Percentiles rank a stretch among this genome's conserved stretches.
Conservation (phyloP, 106 monocot genomes). For the Acorus gramineus region DNA sequence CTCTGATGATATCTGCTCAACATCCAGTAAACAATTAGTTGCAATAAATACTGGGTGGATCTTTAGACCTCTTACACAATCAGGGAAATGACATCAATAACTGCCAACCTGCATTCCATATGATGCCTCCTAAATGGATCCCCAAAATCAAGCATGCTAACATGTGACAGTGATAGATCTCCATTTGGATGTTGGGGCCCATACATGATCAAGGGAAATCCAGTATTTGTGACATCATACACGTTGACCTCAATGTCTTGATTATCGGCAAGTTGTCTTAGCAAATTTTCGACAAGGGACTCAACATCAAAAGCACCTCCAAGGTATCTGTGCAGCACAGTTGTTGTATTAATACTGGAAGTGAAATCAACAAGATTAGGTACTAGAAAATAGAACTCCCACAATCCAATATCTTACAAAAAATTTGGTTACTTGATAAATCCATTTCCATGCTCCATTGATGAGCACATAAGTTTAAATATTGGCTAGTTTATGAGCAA, state of each 20-base stretch:
- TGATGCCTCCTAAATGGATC: slow-evolving; percentile 92
- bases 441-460: no score
- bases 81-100: not conserved
- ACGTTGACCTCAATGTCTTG: slow-evolving; percentile 91
- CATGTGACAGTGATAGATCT: slow-evolving; percentile 41
- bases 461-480: no score
- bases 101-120: slow-evolving; percentile 72
- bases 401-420: no score
- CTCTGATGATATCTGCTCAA: slow-evolving; percentile 64
- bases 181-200: slow-evolving; percentile 55
- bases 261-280: slow-evolving; percentile 87
- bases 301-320: slow-evolving; percentile 99
- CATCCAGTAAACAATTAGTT: not conserved
- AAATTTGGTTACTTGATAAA: no score
- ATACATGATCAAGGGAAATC: slow-evolving; percentile 88
- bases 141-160: slow-evolving; percentile 84
- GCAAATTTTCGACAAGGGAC: slow-evolving; percentile 85
- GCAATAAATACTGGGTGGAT: no score
- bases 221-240: slow-evolving; percentile 82
- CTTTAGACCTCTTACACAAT: no score
- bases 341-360: no score
- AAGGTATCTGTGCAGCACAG: slow-evolving; percentile 44
- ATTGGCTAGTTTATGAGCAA: no score
- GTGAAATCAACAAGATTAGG: no score
- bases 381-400: no score